These are phyloP conservation scores for Tylopilus subfusipes DNA, from an alignment of 768 basidiomycete species.

Conservation along the genomic window DNA sequence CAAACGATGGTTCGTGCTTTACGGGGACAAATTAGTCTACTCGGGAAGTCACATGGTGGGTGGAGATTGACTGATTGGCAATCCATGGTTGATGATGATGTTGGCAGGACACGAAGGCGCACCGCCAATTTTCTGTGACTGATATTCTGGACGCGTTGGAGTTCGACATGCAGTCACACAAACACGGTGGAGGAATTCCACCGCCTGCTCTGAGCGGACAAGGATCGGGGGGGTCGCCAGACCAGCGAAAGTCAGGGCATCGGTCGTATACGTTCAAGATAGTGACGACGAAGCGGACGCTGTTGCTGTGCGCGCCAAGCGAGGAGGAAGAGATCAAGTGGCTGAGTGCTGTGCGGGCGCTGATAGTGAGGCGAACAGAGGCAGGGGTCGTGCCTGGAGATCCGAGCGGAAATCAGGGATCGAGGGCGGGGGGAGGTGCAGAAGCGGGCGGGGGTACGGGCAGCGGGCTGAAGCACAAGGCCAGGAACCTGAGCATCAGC, in stretches of 20 bases:
- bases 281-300: slow-evolving; percentile 87
- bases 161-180: slow-evolving; percentile 61
- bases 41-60: slow-evolving; percentile 93
- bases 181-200: slow-evolving; percentile 38
- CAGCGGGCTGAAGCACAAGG: slow-evolving; percentile 44
- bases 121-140: slow-evolving; percentile 79
- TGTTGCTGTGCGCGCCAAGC: slow-evolving; percentile 87
- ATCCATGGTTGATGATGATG: slow-evolving; percentile 10
- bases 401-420: slow-evolving; percentile 20
- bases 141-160: slow-evolving; percentile 92
- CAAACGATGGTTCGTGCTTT: slow-evolving; percentile 96
- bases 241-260: slow-evolving; percentile 44
- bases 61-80: slow-evolving; percentile 17
- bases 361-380: slow-evolving; percentile 72
- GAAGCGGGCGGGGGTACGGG: slow-evolving; percentile 24
- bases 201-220: slow-evolving; percentile 30
- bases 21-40: slow-evolving; percentile 83
- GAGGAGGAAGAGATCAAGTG: slow-evolving; percentile 99
- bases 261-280: slow-evolving; percentile 84
- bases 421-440: slow-evolving; percentile 9
- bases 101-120: slow-evolving; percentile 80
- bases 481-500: slow-evolving; percentile 45
- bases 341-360: slow-evolving; percentile 90
- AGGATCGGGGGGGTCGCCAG: slow-evolving; percentile 33
- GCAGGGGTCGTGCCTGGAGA: slow-evolving; percentile 50